Evolutionary conservation across 108 stramenopile species (phyloP).

Genomic region (Nannochloropsis granulata): DNA sequence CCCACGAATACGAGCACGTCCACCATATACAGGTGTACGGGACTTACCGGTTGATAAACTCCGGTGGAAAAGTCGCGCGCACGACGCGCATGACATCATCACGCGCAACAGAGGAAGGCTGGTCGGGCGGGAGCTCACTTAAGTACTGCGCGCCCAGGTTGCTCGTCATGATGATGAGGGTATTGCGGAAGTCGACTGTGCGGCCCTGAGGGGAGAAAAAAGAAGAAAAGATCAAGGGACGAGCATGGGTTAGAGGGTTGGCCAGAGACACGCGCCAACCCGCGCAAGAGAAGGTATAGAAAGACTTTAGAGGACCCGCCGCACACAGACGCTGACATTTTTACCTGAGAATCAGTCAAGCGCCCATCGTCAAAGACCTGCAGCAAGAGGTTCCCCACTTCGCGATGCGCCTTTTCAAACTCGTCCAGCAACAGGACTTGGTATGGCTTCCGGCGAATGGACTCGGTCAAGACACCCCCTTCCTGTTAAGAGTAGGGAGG

Average conservation of each 20-base stretch:
- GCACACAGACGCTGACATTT: not conserved
- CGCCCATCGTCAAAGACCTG: slow-evolving; percentile 29
- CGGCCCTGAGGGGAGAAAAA: slow-evolving; percentile 32
- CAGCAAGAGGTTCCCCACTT: slow-evolving; percentile 23
- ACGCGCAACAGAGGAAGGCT: not conserved
- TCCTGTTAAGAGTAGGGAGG: not conserved
- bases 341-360: slow-evolving; percentile 8
- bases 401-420: slow-evolving; percentile 24
- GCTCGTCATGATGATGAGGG: slow-evolving; percentile 71
- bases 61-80: not conserved
- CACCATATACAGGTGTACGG: not conserved
- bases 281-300: not conserved
- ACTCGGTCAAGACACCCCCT: slow-evolving; percentile 13
- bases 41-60: slow-evolving; percentile 14
- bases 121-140: not conserved
- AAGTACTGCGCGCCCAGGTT: slow-evolving; percentile 60
- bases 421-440: slow-evolving; percentile 26
- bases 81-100: not conserved
- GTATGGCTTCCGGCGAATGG: slow-evolving; percentile 12
- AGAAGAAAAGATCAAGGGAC: not conserved
- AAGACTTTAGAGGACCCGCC: not conserved
- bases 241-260: not conserved
- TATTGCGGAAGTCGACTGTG: slow-evolving; percentile 75
- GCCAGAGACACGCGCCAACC: not conserved
- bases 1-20: too few species aligned